Evolutionary conservation across 768 basidiomycete genomes (phyloP).

Genomic region (Podaxis rugospora): DNA sequence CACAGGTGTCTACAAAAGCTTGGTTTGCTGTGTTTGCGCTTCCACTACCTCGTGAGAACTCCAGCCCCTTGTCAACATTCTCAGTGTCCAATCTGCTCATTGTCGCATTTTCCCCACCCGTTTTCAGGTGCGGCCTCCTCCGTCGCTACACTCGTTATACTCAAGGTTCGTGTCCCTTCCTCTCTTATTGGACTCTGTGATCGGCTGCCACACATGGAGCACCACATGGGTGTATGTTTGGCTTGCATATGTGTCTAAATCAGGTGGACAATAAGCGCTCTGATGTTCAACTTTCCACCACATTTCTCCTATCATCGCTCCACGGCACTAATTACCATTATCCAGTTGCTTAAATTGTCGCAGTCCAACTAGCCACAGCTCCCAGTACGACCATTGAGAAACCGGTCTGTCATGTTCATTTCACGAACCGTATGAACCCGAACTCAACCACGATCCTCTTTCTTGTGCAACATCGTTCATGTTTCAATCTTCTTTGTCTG

Average conservation of each 20-base stretch:
- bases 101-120: slow-evolving; percentile 13
- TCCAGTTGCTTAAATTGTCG: slow-evolving; percentile 22
- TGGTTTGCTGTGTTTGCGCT: slow-evolving; percentile 12
- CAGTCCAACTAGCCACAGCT: slow-evolving; percentile 21
- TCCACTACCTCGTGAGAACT: slow-evolving; percentile 10
- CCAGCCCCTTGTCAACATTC: slow-evolving; percentile 10
- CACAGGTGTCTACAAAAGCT: slow-evolving; percentile 43
- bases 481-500: background rate
- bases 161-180: slow-evolving; percentile 38
- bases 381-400: slow-evolving; percentile 19
- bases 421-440: slow-evolving; percentile 5
- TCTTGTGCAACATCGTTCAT: background rate
- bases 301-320: slow-evolving; percentile 19
- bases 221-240: slow-evolving; percentile 3
- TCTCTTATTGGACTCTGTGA: background rate
- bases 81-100: slow-evolving; percentile 6
- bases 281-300: slow-evolving; percentile 15
- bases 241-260: slow-evolving; percentile 20
- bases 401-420: slow-evolving; percentile 24
- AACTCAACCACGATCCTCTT: slow-evolving; percentile 1
- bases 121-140: slow-evolving; percentile 67
- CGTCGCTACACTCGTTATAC: slow-evolving; percentile 55
- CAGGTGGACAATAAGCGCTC: slow-evolving; percentile 30
- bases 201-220: slow-evolving; percentile 11
- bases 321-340: slow-evolving; percentile 20